These are phyloP conservation scores for Salvia hispanica DNA, from an alignment of 257 asterid species.

Conservation along the genomic window DNA sequence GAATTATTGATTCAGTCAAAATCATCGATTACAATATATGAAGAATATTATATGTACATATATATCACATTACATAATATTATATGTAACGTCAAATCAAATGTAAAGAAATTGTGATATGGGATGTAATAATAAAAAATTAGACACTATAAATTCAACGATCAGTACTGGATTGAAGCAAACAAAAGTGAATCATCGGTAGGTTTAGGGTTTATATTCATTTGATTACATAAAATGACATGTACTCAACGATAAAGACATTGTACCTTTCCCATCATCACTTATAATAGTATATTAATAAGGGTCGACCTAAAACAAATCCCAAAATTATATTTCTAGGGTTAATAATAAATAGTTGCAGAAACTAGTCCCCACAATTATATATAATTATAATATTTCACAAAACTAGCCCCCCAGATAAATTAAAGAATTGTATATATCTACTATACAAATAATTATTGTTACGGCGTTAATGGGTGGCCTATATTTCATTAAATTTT, in stretches of 20 bases:
- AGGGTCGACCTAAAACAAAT: slow-evolving; percentile 18
- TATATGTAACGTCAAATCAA: slow-evolving; percentile 8
- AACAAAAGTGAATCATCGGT: slow-evolving; percentile 3
- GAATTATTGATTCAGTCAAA: not conserved
- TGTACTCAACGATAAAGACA: slow-evolving; percentile 45
- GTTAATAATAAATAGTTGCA: not conserved
- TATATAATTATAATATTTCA: slow-evolving; percentile 1
- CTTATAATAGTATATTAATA: not conserved
- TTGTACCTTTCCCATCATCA: slow-evolving; percentile 32
- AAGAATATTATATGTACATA: not conserved
- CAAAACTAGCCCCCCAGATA: slow-evolving; percentile 23
- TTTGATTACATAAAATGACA: slow-evolving; percentile 34
- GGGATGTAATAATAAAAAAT: not conserved
- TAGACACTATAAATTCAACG: not conserved
- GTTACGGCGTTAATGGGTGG: slow-evolving; percentile 47
- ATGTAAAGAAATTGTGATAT: not conserved
- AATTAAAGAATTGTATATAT: slow-evolving; percentile 27
- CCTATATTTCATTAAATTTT: slow-evolving; percentile 49
- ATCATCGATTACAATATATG: not conserved
- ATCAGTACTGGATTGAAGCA: slow-evolving; percentile 6
- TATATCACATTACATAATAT: not conserved
- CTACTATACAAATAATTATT: slow-evolving; percentile 34
- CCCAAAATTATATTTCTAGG: slow-evolving; percentile 12
- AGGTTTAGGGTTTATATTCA: slow-evolving; percentile 22
- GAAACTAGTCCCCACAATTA: slow-evolving; percentile 22